Percentiles rank a stretch among this genome's conserved stretches.
phyloP scores from a whole-genome alignment of 2,329 filamentous ascomycete genomes.

The Orbilia quercus region DNA sequence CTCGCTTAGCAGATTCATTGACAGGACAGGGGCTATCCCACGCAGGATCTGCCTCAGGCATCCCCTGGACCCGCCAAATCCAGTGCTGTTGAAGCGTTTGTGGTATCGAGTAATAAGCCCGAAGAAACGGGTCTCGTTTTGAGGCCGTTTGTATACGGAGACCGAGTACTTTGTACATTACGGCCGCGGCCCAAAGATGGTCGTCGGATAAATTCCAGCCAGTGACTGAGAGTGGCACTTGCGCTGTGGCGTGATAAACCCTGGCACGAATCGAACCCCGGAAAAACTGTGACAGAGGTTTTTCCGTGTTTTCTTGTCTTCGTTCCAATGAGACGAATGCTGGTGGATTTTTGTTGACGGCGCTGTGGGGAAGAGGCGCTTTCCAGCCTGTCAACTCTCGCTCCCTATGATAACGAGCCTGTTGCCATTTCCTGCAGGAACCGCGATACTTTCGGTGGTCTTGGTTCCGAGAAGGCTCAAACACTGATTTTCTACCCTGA shows the following conservation, averaged over 20 bases:
- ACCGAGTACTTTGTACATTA: too few species aligned
- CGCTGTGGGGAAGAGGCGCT: constrained; percentile 30
- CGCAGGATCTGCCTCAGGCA: constrained; percentile 52
- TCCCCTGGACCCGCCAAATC: constrained; percentile 13
- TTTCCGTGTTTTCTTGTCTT: constrained; percentile 32
- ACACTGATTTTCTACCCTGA: constrained; percentile 4
- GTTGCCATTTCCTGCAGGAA: constrained; percentile 7
- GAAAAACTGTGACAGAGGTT: constrained; percentile 47
- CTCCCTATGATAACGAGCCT: constrained; percentile 20
- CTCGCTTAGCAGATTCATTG: constrained; percentile 40
- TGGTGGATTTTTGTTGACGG: constrained; percentile 26
- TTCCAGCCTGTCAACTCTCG: constrained; percentile 11
- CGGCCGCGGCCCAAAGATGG: neutral
- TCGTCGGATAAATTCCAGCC: neutral
- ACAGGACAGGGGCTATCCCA: constrained; percentile 39
- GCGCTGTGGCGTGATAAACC: constrained; percentile 28
- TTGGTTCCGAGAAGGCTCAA: constrained; percentile 26
- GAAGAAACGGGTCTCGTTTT: constrained; percentile 47
- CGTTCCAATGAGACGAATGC: constrained; percentile 13
- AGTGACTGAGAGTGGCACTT: constrained; percentile 3
- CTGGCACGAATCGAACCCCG: constrained; percentile 30
- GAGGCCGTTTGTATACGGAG: constrained; percentile 9
- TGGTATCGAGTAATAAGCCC: constrained; percentile 27
- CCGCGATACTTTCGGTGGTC: constrained; percentile 28
- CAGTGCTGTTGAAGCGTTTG: constrained; percentile 26